Percentiles rank a stretch among this genome's conserved stretches.
Conservation (phyloP, 1,284 basidiomycete genomes). For the Pseudozyma thailandica region DNA sequence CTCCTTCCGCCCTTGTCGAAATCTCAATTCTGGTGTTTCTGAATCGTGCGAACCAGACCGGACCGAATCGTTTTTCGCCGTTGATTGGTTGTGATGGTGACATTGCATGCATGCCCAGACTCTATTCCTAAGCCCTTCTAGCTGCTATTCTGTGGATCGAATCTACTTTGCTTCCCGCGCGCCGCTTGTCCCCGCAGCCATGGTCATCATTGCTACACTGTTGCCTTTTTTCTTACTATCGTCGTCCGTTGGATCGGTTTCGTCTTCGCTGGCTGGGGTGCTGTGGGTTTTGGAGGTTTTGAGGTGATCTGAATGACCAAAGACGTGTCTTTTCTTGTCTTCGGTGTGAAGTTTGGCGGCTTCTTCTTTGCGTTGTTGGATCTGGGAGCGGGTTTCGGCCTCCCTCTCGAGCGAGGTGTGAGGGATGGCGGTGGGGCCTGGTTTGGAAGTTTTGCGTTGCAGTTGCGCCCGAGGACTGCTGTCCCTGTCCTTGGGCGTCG, state of each 20-base stretch:
- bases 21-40: background rate
- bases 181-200: background rate
- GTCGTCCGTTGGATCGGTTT: constrained; percentile 21
- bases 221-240: constrained; percentile 2
- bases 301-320: constrained; percentile 25
- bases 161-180: background rate
- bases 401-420: constrained; percentile 40
- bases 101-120: background rate
- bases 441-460: constrained; percentile 33
- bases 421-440: constrained; percentile 25
- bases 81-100: background rate
- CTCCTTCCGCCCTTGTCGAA: background rate
- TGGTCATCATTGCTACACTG: background rate
- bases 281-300: constrained; percentile 10
- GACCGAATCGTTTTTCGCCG: too few relatives aligned
- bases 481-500: constrained; percentile 1
- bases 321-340: constrained; percentile 24
- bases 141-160: background rate
- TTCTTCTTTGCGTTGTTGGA: constrained; percentile 42
- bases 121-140: background rate
- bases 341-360: constrained; percentile 34
- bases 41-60: background rate
- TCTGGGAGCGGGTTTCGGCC: constrained; percentile 33
- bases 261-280: constrained; percentile 16
- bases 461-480: constrained; percentile 22